Percentiles rank a stretch among this genome's conserved stretches.
These are phyloP conservation scores for Suillus lakei DNA, from an alignment of 768 basidiomycete genomes.

Conservation along the genomic window DNA sequence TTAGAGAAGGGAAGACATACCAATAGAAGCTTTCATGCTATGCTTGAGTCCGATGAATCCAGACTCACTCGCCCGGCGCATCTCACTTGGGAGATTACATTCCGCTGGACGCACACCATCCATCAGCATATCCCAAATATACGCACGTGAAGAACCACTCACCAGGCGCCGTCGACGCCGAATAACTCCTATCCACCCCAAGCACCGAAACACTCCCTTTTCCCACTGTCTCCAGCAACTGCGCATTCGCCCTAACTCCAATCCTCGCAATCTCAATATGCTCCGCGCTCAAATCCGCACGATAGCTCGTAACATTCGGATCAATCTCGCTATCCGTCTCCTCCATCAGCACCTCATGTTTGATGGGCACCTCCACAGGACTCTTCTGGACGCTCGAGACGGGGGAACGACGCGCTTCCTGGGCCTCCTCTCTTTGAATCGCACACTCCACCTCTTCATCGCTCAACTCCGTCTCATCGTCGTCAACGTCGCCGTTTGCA, in stretches of 20 bases:
- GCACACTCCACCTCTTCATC: conserved; percentile 34
- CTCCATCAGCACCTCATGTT: conserved; percentile 2
- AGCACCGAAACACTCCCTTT: conserved; percentile 28
- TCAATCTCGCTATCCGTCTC: conserved; percentile 13
- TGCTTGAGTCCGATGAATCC: conserved; percentile 62
- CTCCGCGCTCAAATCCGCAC: conserved; percentile 29
- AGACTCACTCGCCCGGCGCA: conserved; percentile 37
- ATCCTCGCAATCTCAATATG: conserved; percentile 35
- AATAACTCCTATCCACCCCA: conserved; percentile 11
- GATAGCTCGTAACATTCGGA: conserved; percentile 6
- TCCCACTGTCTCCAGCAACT: conserved; percentile 28
- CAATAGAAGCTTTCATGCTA: conserved; percentile 74
- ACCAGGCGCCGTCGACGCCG: conserved; percentile 17
- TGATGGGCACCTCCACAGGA: conserved; percentile 6
- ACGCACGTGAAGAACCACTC: not conserved
- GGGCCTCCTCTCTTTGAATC: conserved; percentile 32
- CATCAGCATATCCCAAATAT: not conserved
- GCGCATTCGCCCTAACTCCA: conserved; percentile 33
- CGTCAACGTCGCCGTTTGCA: conserved; percentile 42
- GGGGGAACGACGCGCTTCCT: conserved; percentile 12
- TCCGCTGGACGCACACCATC: conserved; percentile 10
- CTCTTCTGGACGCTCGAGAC: conserved; percentile 10
- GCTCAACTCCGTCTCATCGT: conserved; percentile 25
- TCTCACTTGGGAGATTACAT: conserved; percentile 30
- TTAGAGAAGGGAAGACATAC: conserved; percentile 40